phyloP scores from a whole-genome alignment of 768 basidiomycete species.

The Pisolithus marmoratus region DNA sequence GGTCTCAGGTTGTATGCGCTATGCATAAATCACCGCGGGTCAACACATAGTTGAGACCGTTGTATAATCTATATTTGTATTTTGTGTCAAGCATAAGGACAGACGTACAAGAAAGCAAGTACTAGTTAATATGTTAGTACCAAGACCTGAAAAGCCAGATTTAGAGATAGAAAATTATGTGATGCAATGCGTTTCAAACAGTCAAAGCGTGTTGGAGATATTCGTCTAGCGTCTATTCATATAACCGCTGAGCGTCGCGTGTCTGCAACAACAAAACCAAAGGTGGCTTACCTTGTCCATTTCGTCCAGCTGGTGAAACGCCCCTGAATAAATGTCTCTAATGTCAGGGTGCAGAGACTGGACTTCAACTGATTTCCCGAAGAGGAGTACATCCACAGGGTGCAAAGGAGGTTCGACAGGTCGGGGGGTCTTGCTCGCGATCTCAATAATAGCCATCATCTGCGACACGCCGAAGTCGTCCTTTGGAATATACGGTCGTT shows the following conservation, averaged over 20 bases:
- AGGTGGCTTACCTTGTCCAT: constrained; percentile 62
- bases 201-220: constrained; percentile 22
- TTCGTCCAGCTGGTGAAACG: constrained; percentile 71
- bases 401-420: constrained; percentile 39
- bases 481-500: constrained; percentile 48
- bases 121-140: neutral
- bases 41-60: too few relatives aligned
- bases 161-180: neutral
- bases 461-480: constrained; percentile 83
- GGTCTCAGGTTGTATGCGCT: too few relatives aligned
- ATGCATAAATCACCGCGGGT: too few relatives aligned
- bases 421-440: constrained; percentile 39
- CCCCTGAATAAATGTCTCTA: constrained; percentile 62
- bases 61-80: neutral
- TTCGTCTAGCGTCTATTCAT: constrained; percentile 24
- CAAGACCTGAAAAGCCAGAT: neutral
- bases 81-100: neutral
- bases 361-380: constrained; percentile 59
- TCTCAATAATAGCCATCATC: constrained; percentile 87
- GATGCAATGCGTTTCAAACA: neutral
- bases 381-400: constrained; percentile 68
- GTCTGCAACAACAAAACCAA: neutral
- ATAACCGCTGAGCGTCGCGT: neutral
- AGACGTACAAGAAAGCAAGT: neutral
- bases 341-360: constrained; percentile 65